Evolutionary conservation across 805 yeast genomes (phyloP).

Genomic region (Maudiozyma turicensis): DNA sequence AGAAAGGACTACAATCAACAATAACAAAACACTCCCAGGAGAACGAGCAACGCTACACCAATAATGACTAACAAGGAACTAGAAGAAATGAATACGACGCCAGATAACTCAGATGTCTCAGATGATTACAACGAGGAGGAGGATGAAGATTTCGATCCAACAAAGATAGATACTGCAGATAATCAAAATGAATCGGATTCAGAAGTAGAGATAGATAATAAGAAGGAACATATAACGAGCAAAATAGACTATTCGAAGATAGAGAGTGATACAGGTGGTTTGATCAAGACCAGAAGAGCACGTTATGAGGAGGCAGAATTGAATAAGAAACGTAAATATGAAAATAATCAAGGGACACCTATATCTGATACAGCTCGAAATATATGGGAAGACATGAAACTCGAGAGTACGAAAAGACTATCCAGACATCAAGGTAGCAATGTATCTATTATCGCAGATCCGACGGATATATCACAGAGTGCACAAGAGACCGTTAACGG

Average conservation of each 20-base stretch:
- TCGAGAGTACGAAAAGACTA: slow-evolving; percentile 22
- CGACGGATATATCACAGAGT: background rate
- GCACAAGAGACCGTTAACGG: background rate
- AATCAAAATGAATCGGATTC: slow-evolving; percentile 18
- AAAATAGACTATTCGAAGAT: slow-evolving; percentile 39
- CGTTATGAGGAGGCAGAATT: slow-evolving; percentile 35
- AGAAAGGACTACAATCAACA: no score
- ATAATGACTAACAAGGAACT: no score
- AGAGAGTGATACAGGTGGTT: slow-evolving; percentile 50
- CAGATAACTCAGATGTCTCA: slow-evolving; percentile 4
- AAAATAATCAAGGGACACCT: slow-evolving; percentile 17
- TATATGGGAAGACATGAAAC: slow-evolving; percentile 47
- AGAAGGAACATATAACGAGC: slow-evolving; percentile 16
- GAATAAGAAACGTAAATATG: slow-evolving; percentile 24
- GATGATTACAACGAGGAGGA: slow-evolving; percentile 29
- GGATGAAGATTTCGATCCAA: slow-evolving; percentile 32
- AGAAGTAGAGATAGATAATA: slow-evolving; percentile 24
- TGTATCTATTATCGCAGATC: slow-evolving; percentile 17
- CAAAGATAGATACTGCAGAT: slow-evolving; percentile 10
- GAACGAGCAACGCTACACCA: no score
- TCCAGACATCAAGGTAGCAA: slow-evolving; percentile 11
- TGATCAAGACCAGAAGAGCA: slow-evolving; percentile 62
- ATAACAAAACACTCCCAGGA: no score
- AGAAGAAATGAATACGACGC: no score
- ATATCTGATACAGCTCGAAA: slow-evolving; percentile 38